phyloP scores from a whole-genome alignment of 2,329 filamentous ascomycete species.

The Sporothrix luriei region DNA sequence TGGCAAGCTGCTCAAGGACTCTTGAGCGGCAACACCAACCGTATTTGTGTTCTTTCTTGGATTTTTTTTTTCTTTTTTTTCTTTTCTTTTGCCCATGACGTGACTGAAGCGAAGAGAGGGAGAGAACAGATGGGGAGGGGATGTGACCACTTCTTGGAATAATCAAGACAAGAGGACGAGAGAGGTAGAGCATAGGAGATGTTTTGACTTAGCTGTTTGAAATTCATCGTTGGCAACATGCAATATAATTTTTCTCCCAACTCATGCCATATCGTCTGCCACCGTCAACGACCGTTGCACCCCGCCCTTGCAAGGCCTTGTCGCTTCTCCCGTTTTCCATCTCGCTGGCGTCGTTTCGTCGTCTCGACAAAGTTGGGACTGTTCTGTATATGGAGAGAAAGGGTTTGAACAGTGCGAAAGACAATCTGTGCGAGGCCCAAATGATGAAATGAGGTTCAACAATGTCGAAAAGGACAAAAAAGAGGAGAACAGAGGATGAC shows the following conservation, averaged over 20 bases:
- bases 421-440: conserved; percentile 16
- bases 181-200: neutral
- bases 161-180: neutral
- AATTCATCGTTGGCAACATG: neutral
- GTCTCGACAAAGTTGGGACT: neutral
- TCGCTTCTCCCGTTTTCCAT: neutral
- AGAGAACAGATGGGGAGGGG: neutral
- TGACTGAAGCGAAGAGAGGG: conserved; percentile 20
- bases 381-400: too few species aligned
- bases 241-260: neutral
- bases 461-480: neutral
- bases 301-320: neutral
- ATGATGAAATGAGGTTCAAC: conserved; percentile 31
- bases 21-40: neutral
- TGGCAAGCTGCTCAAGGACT: conserved; percentile 49
- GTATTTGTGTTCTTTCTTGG: neutral
- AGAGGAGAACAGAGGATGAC: neutral
- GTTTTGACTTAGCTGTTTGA: conserved; percentile 14
- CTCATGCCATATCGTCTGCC: conserved; percentile 6
- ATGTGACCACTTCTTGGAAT: neutral
- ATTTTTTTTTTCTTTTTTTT: neutral
- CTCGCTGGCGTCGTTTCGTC: neutral
- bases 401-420: neutral
- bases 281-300: conserved; percentile 10
- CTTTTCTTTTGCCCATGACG: conserved; percentile 20